Conservation (phyloP, 768 basidiomycete genomes). For the Trametes gibbosa region DNA sequence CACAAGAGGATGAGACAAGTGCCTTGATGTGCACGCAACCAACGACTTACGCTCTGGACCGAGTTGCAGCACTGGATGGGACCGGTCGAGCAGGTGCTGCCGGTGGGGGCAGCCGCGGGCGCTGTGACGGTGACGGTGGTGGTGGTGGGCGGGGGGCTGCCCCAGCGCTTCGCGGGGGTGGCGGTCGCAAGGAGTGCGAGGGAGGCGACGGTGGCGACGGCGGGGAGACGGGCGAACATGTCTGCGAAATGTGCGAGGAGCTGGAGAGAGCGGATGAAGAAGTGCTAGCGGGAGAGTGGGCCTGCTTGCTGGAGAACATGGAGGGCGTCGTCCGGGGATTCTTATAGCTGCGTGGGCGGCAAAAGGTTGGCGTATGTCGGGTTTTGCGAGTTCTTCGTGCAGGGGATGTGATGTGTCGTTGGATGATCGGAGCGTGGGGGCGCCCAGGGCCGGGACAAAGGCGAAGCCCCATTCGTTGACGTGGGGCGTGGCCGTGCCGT, state of each 20-base stretch:
- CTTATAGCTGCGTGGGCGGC: too few relatives aligned
- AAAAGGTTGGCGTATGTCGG: too few relatives aligned
- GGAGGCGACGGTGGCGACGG: background rate
- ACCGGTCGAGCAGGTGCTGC: conserved; percentile 9
- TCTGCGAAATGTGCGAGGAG: background rate
- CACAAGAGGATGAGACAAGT: background rate
- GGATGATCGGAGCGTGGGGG: too few relatives aligned
- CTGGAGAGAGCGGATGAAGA: background rate
- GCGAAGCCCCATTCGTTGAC: too few relatives aligned
- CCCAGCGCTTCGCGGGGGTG: background rate
- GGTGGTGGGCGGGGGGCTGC: background rate
- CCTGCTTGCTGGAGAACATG: too few relatives aligned
- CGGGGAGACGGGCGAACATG: background rate
- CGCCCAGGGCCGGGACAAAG: too few relatives aligned
- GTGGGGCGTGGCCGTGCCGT: too few relatives aligned
- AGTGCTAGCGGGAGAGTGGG: background rate
- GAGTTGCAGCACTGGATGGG: conserved; percentile 12
- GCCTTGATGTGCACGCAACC: background rate
- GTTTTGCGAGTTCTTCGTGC: too few relatives aligned
- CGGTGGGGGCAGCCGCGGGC: background rate
- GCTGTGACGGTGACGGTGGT: conserved; percentile 15
- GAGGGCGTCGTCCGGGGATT: too few relatives aligned
- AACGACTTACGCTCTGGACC: background rate
- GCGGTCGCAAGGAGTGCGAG: background rate
- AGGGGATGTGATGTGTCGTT: too few relatives aligned